These are phyloP conservation scores for Lolium rigidum DNA, from an alignment of 176 grass and related monocot genomes.

Conservation along the genomic window DNA sequence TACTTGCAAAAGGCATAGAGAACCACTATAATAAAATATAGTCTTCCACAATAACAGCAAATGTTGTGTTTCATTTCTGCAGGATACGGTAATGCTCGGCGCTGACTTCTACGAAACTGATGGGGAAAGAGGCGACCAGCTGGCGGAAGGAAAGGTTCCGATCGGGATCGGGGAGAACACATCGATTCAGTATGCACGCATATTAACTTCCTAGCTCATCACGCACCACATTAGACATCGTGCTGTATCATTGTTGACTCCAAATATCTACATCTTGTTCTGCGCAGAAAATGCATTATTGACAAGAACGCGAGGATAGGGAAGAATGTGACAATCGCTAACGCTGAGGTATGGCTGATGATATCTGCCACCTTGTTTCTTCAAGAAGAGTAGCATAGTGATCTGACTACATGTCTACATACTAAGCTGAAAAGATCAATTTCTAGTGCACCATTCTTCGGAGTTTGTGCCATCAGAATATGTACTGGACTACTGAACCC, in stretches of 20 bases:
- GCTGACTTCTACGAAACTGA: slow-evolving; percentile 91
- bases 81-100: slow-evolving; percentile 95
- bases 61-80: slow-evolving; percentile 7
- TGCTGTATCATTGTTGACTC: slow-evolving; percentile 13
- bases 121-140: slow-evolving; percentile 57
- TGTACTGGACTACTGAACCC: slow-evolving; percentile 9
- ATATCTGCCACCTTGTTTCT: slow-evolving; percentile 21
- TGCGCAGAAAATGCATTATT: slow-evolving; percentile 81
- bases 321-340: slow-evolving; percentile 74
- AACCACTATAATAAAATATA: neutral
- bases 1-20: neutral
- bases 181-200: slow-evolving; percentile 64
- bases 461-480: slow-evolving; percentile 1
- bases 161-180: slow-evolving; percentile 90
- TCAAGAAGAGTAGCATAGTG: neutral
- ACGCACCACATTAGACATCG: neutral
- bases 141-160: slow-evolving; percentile 79
- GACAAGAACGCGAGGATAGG: slow-evolving; percentile 94
- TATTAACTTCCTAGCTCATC: slow-evolving; percentile 20
- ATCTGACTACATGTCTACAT: neutral
- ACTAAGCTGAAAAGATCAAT: neutral
- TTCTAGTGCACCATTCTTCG: neutral
- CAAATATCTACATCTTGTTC: slow-evolving; percentile 15
- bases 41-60: neutral
- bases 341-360: slow-evolving; percentile 67